A percentile compares a stretch with the other conserved stretches of the same genome.
Evolutionary conservation across 768 basidiomycete genomes (phyloP).

Genomic region (Boletus reticuloceps): DNA sequence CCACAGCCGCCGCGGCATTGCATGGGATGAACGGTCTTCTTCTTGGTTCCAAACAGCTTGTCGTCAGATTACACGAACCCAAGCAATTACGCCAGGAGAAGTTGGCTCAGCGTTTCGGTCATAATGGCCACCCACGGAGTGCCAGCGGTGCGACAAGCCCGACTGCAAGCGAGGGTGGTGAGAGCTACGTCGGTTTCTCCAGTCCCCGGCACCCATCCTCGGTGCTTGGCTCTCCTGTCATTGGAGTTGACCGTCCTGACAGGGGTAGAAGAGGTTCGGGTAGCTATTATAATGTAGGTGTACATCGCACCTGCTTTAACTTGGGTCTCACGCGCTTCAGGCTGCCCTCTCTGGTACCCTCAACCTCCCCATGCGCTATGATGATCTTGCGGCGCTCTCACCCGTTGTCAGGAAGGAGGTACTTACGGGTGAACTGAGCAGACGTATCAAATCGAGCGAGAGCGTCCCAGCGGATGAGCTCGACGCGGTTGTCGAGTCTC

Average conservation of each 20-base stretch:
- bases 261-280: conserved; percentile 76
- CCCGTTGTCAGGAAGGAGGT: conserved; percentile 88
- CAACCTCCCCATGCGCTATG: conserved; percentile 83
- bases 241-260: conserved; percentile 54
- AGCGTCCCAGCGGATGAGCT: conserved; percentile 55
- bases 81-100: conserved; percentile 91
- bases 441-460: conserved; percentile 62
- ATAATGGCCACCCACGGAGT: conserved; percentile 77
- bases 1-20: conserved; percentile 67
- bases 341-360: conserved; percentile 79
- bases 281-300: conserved; percentile 77
- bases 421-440: conserved; percentile 76
- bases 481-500: conserved; percentile 65
- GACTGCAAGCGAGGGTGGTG: conserved; percentile 77
- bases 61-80: conserved; percentile 87
- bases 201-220: conserved; percentile 62
- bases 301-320: neutral
- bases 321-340: conserved; percentile 34
- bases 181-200: conserved; percentile 69
- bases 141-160: conserved; percentile 86
- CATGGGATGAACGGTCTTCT: conserved; percentile 76
- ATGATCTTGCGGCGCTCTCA: conserved; percentile 76
- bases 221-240: conserved; percentile 55
- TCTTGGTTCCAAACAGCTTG: conserved; percentile 73
- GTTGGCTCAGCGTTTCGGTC: conserved; percentile 75